A percentile compares a stretch with the other conserved stretches of the same genome.
phyloP scores from a whole-genome alignment of 164 flowering plant species.

The Stephania japonica region DNA sequence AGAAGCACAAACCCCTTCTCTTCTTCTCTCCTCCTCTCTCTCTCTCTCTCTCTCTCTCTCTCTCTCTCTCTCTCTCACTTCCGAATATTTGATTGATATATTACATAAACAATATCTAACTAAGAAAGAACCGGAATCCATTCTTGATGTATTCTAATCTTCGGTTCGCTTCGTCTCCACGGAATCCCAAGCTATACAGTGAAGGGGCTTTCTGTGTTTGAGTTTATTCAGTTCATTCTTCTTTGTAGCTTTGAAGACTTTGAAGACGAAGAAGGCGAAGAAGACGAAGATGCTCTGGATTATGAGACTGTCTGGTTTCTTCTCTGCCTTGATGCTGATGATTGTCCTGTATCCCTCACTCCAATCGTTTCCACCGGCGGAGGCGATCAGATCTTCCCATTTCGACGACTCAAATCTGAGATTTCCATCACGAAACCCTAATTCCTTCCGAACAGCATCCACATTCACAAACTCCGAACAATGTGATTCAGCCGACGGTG shows the following conservation, averaged over 20 bases:
- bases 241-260: no score
- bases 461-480: constrained; percentile 56
- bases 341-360: constrained; percentile 51
- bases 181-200: constrained; percentile 17
- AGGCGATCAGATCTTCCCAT: constrained; percentile 52
- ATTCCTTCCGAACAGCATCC: constrained; percentile 46
- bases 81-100: no score
- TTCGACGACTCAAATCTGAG: constrained; percentile 23
- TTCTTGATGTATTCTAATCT: neutral
- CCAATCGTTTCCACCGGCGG: constrained; percentile 62
- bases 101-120: no score
- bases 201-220: no score
- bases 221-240: no score
- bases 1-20: neutral
- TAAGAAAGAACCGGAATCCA: no score
- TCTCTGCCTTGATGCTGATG: constrained; percentile 45
- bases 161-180: constrained; percentile 36
- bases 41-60: constrained; percentile 12
- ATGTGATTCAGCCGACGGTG: constrained; percentile 24
- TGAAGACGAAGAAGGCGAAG: constrained; percentile 32
- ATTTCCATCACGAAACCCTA: constrained; percentile 12
- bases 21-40: constrained; percentile 12
- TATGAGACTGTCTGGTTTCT: constrained; percentile 37
- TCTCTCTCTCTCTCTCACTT: no score
- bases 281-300: constrained; percentile 47